Percentiles rank a stretch among this genome's conserved stretches.
phyloP scores from a whole-genome alignment of 2,329 filamentous ascomycete genomes.

The Tolypocladium capitatum region DNA sequence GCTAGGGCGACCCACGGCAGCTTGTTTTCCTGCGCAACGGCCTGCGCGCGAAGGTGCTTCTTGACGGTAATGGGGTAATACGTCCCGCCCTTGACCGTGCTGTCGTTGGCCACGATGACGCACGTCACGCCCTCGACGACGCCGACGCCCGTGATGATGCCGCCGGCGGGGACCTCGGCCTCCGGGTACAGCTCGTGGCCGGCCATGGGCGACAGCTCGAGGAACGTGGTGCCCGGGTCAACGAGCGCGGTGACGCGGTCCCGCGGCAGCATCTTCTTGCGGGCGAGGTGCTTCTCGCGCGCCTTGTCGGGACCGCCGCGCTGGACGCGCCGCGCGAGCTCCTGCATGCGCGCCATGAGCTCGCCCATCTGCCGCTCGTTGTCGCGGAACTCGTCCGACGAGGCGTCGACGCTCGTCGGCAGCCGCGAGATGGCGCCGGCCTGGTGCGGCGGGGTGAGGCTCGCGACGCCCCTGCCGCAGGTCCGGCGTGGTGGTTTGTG shows the following conservation, averaged over 20 bases:
- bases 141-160: slow-evolving; percentile 86
- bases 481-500: slow-evolving; percentile 9
- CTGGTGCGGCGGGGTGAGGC: slow-evolving; percentile 69
- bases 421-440: slow-evolving; percentile 72
- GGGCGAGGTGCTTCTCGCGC: slow-evolving; percentile 69
- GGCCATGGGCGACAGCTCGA: slow-evolving; percentile 88
- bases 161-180: slow-evolving; percentile 77
- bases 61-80: slow-evolving; percentile 97
- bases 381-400: slow-evolving; percentile 65
- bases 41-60: slow-evolving; percentile 88
- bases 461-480: slow-evolving; percentile 43
- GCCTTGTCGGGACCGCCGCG: slow-evolving; percentile 72
- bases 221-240: slow-evolving; percentile 77
- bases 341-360: slow-evolving; percentile 53
- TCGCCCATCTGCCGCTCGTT: slow-evolving; percentile 69
- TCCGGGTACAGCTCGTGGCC: slow-evolving; percentile 76
- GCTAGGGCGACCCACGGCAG: slow-evolving; percentile 36
- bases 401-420: slow-evolving; percentile 61
- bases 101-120: slow-evolving; percentile 90
- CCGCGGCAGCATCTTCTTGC: slow-evolving; percentile 88
- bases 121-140: slow-evolving; percentile 83
- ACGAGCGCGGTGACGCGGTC: slow-evolving; percentile 79
- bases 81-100: slow-evolving; percentile 91
- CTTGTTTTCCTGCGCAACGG: slow-evolving; percentile 78
- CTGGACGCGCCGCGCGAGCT: slow-evolving; percentile 58